phyloP scores from a whole-genome alignment of 345 rosid genomes.

The Balakata baccata region DNA sequence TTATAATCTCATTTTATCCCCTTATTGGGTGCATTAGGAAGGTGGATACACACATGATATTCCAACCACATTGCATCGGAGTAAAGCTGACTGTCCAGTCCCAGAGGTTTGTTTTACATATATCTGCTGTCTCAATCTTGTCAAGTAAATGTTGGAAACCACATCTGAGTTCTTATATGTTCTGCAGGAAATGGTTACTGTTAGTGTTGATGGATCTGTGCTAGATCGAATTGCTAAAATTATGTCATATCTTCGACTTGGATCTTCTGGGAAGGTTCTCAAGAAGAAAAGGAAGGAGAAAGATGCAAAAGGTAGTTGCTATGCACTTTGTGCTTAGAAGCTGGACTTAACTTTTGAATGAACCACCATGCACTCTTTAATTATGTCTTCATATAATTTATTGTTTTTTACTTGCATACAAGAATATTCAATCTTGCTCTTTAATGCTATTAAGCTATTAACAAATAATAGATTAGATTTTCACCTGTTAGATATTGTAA shows the following conservation, averaged over 20 bases:
- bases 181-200: conserved; percentile 85
- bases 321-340: not conserved
- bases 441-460: not conserved
- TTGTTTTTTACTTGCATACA: not conserved
- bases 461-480: not conserved
- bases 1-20: not conserved
- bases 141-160: not conserved
- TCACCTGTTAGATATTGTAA: not conserved
- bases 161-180: conserved; percentile 13
- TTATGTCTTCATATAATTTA: not conserved
- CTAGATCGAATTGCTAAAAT: conserved; percentile 95
- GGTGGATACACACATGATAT: conserved; percentile 85
- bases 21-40: conserved; percentile 46
- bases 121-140: not conserved
- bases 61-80: conserved; percentile 94
- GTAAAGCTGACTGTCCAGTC: conserved; percentile 94
- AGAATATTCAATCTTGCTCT: not conserved
- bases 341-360: not conserved
- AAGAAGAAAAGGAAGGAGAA: conserved; percentile 98
- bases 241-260: conserved; percentile 96
- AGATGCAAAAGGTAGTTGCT: conserved; percentile 59
- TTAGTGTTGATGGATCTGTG: conserved; percentile 89
- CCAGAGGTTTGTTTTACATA: conserved; percentile 59
- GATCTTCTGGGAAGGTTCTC: conserved; percentile 96
- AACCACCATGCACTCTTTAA: not conserved